A percentile compares a stretch with the other conserved stretches of the same genome.
Conservation (phyloP, 495 filamentous ascomycete species). For the Hypoxylon cercidicola region DNA sequence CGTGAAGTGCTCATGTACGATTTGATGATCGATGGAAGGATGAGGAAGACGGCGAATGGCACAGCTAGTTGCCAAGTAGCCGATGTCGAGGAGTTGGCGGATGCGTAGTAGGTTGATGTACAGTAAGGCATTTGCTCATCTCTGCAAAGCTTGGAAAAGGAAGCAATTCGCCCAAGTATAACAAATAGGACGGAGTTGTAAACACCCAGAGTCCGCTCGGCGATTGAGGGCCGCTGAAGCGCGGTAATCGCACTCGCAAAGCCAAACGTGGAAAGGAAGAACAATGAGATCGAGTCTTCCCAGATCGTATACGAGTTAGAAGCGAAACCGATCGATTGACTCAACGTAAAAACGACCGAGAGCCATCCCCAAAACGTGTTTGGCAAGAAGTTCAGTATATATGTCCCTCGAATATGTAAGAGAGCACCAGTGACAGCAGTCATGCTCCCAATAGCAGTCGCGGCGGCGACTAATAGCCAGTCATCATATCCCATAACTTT, state of each 20-base stretch:
- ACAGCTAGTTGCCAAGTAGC: slow-evolving; percentile 89
- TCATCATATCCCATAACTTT: slow-evolving; percentile 46
- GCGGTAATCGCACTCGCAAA: slow-evolving; percentile 76
- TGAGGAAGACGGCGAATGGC: slow-evolving; percentile 75
- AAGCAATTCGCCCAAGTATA: slow-evolving; percentile 80
- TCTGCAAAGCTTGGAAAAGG: slow-evolving; percentile 91
- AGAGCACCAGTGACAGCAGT: slow-evolving; percentile 68
- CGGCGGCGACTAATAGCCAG: slow-evolving; percentile 51
- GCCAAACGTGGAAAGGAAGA: slow-evolving; percentile 91
- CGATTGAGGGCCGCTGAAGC: slow-evolving; percentile 68
- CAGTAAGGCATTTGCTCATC: slow-evolving; percentile 99
- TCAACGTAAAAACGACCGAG: slow-evolving; percentile 79
- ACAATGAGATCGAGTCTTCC: slow-evolving; percentile 95
- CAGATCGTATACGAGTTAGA: slow-evolving; percentile 99
- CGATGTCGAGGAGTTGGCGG: slow-evolving; percentile 89
- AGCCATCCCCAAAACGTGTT: slow-evolving; percentile 88
- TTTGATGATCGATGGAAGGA: slow-evolving; percentile 81
- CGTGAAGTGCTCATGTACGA: slow-evolving; percentile 78
- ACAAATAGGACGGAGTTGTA: slow-evolving; percentile 89
- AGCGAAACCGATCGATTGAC: slow-evolving; percentile 89
- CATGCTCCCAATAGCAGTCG: slow-evolving; percentile 71
- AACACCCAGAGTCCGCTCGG: slow-evolving; percentile 76
- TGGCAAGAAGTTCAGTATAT: slow-evolving; percentile 71
- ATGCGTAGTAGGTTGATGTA: slow-evolving; percentile 94
- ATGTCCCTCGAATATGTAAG: slow-evolving; percentile 55